These are phyloP conservation scores for Tylopilus rubrobrunneus DNA, from an alignment of 768 basidiomycete genomes.

Conservation along the genomic window DNA sequence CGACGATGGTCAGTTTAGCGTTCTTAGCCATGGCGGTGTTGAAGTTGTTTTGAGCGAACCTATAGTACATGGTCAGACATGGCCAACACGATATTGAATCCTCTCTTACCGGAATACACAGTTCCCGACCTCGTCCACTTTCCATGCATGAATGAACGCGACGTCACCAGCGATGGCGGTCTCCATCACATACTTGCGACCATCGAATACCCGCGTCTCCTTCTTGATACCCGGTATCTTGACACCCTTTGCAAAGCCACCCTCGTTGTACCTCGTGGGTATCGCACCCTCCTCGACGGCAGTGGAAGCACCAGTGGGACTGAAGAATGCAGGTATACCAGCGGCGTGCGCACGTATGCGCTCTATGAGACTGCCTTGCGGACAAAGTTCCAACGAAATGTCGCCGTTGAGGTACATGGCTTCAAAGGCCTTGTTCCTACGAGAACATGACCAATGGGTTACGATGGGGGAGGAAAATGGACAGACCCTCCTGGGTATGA, in stretches of 20 bases:
- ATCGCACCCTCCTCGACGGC: constrained; percentile 78
- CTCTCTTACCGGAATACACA: constrained; percentile 73
- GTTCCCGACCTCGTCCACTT: constrained; percentile 88
- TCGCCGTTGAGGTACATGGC: constrained; percentile 73
- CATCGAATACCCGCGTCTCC: constrained; percentile 72
- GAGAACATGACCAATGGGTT: background rate
- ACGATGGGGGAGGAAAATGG: background rate
- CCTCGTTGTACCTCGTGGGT: constrained; percentile 73
- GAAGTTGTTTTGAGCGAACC: constrained; percentile 88
- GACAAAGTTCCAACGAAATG: constrained; percentile 83
- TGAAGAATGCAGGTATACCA: constrained; percentile 92
- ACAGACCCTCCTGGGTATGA: constrained; percentile 85
- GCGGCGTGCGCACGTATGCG: constrained; percentile 86
- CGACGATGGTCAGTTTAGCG: constrained; percentile 86
- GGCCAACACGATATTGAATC: background rate
- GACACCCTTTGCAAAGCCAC: constrained; percentile 68
- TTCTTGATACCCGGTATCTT: constrained; percentile 71
- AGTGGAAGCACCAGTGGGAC: constrained; percentile 84
- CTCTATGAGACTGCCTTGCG: constrained; percentile 88
- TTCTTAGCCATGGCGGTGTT: constrained; percentile 84
- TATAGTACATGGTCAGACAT: constrained; percentile 23
- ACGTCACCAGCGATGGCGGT: constrained; percentile 75
- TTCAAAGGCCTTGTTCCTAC: constrained; percentile 85
- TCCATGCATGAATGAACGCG: constrained; percentile 88
- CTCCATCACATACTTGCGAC: constrained; percentile 80